These are phyloP conservation scores for Arthromyces matolae DNA, from an alignment of 768 basidiomycete genomes.

Conservation along the genomic window DNA sequence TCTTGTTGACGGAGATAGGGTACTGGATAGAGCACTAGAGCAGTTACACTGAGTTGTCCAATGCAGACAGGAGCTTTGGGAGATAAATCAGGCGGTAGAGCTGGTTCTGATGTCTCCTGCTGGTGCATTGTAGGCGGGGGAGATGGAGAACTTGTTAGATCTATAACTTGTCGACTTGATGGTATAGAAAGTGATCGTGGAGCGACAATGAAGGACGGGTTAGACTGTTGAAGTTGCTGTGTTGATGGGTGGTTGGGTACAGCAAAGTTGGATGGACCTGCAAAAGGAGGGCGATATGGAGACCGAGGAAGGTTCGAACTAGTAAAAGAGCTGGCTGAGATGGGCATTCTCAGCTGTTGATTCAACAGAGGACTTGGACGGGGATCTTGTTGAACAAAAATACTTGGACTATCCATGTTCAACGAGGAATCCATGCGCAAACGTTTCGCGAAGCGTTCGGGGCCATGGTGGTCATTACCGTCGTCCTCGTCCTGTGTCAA, in stretches of 20 bases:
- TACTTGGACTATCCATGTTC: conserved; percentile 5
- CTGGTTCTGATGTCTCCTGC: conserved; percentile 21
- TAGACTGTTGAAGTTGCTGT: conserved; percentile 23
- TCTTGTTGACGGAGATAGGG: conserved; percentile 55
- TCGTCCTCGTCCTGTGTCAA: conserved; percentile 70
- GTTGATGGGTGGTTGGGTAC: conserved; percentile 22
- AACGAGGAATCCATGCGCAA: conserved; percentile 32
- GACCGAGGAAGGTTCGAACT: conserved; percentile 17
- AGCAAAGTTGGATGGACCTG: conserved; percentile 37
- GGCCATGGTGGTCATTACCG: conserved; percentile 33
- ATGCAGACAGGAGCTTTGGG: conserved; percentile 88
- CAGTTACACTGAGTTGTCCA: conserved; percentile 77
- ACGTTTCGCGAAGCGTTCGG: conserved; percentile 38
- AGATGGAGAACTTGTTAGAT: conserved; percentile 68
- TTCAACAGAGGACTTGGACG: conserved; percentile 13
- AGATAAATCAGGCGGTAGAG: conserved; percentile 55
- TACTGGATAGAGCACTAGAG: conserved; percentile 81
- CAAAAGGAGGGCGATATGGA: conserved; percentile 49
- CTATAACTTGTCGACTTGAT: conserved; percentile 57
- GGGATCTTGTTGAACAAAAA: conserved; percentile 5
- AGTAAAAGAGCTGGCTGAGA: conserved; percentile 15
- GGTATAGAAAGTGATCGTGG: conserved; percentile 18
- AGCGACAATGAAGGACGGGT: conserved; percentile 21
- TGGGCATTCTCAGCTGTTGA: conserved; percentile 6
- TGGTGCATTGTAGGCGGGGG: conserved; percentile 37